These are phyloP conservation scores for Diplocarpon mali DNA, from an alignment of 2,329 filamentous ascomycete species.

Conservation along the genomic window DNA sequence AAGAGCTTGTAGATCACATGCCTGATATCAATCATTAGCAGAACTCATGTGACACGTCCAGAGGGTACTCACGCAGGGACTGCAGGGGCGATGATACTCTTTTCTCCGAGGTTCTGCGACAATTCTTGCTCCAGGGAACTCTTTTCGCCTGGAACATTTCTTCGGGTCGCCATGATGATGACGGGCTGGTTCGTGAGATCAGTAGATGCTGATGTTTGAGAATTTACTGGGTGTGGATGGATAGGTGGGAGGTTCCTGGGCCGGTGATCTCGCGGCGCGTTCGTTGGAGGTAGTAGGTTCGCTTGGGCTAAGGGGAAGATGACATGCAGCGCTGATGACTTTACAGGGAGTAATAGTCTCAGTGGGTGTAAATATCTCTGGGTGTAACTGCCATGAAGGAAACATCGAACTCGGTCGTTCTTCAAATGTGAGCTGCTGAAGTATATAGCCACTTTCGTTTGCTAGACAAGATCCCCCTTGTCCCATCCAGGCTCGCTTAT, in stretches of 20 bases:
- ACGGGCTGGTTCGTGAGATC: conserved; percentile 1
- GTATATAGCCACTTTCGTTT: too few relatives aligned
- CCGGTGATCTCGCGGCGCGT: conserved; percentile 5
- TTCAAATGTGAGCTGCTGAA: too few relatives aligned
- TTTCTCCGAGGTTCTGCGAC: conserved; percentile 33
- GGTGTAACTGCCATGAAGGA: too few relatives aligned
- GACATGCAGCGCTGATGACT: too few relatives aligned
- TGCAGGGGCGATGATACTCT: conserved; percentile 68
- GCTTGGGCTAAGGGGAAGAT: not conserved
- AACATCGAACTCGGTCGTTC: too few relatives aligned
- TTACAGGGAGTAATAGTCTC: too few relatives aligned
- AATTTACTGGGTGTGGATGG: not conserved
- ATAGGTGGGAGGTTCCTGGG: conserved; percentile 1
- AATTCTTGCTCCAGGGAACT: conserved; percentile 48
- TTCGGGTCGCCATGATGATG: conserved; percentile 54
- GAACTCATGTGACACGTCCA: conserved; percentile 12
- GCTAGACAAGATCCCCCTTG: too few relatives aligned
- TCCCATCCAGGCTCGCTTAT: not conserved
- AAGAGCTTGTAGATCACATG: conserved; percentile 85
- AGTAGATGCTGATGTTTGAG: not conserved
- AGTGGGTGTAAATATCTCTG: too few relatives aligned
- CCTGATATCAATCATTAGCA: conserved; percentile 32
- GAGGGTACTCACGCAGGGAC: conserved; percentile 59
- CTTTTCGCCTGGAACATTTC: conserved; percentile 56
- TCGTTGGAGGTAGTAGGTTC: not conserved